A percentile compares a stretch with the other conserved stretches of the same genome.
Conservation (phyloP, 208 protist genomes). For the Wallacemonas rigidus region DNA sequence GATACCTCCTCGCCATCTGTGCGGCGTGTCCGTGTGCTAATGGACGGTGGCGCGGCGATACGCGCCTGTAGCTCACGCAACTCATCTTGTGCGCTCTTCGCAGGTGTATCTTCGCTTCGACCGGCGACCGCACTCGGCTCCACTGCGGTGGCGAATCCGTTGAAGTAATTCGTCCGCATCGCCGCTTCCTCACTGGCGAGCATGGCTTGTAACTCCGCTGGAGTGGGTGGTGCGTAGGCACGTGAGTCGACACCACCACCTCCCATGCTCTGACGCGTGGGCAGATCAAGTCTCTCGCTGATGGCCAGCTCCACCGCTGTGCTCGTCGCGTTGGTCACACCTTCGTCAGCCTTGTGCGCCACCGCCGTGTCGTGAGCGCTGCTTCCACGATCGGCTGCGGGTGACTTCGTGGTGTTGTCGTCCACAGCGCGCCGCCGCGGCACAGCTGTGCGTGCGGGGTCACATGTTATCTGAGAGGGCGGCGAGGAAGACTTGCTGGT, state of each 20-base stretch:
- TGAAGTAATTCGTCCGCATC: constrained; percentile 31
- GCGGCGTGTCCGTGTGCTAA: constrained; percentile 3
- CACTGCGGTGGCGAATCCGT: constrained; percentile 15
- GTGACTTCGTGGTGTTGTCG: background rate
- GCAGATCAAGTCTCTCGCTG: background rate
- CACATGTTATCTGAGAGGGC: constrained; percentile 1
- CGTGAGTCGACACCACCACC: background rate
- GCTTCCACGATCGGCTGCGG: background rate
- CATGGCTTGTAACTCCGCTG: background rate
- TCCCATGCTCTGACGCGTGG: background rate
- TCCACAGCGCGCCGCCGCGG: background rate
- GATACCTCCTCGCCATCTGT: background rate
- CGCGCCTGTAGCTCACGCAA: background rate
- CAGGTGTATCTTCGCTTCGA: background rate
- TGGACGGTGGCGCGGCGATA: constrained; percentile 3
- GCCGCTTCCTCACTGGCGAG: constrained; percentile 29
- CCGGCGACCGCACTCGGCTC: background rate
- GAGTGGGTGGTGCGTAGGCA: constrained; percentile 11
- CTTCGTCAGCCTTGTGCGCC: background rate
- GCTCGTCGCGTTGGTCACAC: background rate
- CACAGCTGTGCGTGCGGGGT: background rate
- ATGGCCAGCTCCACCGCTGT: background rate
- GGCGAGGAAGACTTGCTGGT: too few relatives aligned
- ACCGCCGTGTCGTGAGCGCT: background rate
- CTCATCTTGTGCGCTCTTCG: background rate